These are phyloP conservation scores for Leccinum fallax DNA, from an alignment of 1,284 basidiomycete species.

Conservation along the genomic window DNA sequence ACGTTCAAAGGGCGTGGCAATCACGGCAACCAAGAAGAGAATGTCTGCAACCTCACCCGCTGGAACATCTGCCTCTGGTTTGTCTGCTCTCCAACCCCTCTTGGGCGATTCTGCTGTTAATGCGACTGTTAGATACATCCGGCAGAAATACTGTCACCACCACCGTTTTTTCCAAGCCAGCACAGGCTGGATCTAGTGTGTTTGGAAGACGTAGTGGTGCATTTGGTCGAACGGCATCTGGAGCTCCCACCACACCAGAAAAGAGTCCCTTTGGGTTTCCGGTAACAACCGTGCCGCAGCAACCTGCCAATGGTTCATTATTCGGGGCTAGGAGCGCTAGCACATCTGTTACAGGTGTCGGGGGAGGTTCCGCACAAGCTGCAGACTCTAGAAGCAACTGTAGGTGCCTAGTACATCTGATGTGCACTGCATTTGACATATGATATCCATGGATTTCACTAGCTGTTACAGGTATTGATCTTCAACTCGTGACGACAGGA, in stretches of 20 bases:
- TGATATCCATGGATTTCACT: too few relatives aligned
- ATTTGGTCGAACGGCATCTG: slow-evolving; percentile 7
- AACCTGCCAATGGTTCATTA: slow-evolving; percentile 36
- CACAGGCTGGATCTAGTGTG: neutral
- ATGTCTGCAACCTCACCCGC: neutral
- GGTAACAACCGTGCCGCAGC: slow-evolving; percentile 34
- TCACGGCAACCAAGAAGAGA: neutral
- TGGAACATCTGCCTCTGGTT: neutral
- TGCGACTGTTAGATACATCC: neutral
- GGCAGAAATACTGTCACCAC: neutral
- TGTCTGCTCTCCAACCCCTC: neutral
- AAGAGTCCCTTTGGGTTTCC: slow-evolving; percentile 41
- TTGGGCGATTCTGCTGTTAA: neutral
- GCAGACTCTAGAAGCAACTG: slow-evolving; percentile 43
- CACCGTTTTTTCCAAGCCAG: neutral
- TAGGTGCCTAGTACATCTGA: slow-evolving; percentile 11
- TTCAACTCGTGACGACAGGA: too few relatives aligned
- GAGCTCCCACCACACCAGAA: slow-evolving; percentile 25
- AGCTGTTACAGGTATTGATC: too few relatives aligned
- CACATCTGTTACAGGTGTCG: slow-evolving; percentile 38
- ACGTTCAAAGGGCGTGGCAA: neutral
- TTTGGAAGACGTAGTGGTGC: neutral
- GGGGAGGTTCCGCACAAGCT: slow-evolving; percentile 23
- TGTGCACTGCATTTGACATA: too few relatives aligned
- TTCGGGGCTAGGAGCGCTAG: slow-evolving; percentile 34